These are phyloP conservation scores for Pachysandra terminalis DNA, from an alignment of 164 flowering plant genomes.

Conservation along the genomic window DNA sequence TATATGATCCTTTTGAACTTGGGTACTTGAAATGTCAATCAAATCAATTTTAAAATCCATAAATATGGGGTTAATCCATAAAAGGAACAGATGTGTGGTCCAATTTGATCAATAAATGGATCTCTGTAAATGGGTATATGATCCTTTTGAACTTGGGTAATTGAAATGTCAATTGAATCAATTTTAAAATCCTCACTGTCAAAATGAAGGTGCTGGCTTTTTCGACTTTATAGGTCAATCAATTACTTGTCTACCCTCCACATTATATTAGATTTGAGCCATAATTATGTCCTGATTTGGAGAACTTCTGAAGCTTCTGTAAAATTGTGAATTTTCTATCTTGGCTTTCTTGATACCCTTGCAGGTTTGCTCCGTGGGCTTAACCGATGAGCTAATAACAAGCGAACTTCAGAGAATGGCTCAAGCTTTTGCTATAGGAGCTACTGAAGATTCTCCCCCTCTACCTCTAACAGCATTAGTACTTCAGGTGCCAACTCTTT, in stretches of 20 bases:
- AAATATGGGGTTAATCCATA: no score
- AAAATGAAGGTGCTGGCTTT: neutral
- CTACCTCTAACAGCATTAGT: slow-evolving; percentile 76
- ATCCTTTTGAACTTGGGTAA: neutral
- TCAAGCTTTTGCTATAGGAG: slow-evolving; percentile 52
- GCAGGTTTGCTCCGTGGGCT: slow-evolving; percentile 61
- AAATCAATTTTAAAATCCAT: neutral
- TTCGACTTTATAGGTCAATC: neutral
- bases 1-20: neutral
- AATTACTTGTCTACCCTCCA: neutral
- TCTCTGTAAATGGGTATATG: neutral
- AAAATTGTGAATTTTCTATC: neutral
- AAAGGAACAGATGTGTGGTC: neutral
- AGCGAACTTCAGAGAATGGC: slow-evolving; percentile 62
- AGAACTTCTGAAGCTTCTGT: neutral
- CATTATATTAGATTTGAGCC: neutral
- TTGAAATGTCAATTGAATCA: neutral
- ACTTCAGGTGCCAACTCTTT: slow-evolving; percentile 59
- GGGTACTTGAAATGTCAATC: neutral
- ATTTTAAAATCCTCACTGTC: neutral
- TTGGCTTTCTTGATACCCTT: slow-evolving; percentile 3
- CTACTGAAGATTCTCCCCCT: slow-evolving; percentile 49
- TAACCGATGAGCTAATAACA: slow-evolving; percentile 45
- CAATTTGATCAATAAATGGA: slow-evolving; percentile 3
- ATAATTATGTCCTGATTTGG: neutral